Evolutionary conservation across 2,329 filamentous ascomycete species (phyloP).

Genomic region (Hymenoscyphus fructigenus): DNA sequence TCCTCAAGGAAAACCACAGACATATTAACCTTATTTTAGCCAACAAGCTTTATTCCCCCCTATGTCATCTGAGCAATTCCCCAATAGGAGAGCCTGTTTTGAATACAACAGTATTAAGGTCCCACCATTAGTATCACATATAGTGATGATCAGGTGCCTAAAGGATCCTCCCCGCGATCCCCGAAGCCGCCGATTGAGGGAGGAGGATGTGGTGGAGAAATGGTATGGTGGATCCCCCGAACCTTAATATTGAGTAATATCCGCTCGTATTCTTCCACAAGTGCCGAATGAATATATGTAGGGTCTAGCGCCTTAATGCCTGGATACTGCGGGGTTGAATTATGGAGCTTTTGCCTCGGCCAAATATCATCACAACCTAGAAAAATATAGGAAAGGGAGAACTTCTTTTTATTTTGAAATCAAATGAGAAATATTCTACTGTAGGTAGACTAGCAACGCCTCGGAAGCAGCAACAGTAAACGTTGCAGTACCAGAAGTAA

Average conservation of each 20-base stretch:
- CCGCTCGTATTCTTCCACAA: conserved; percentile 1
- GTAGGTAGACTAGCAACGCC: conserved; percentile 48
- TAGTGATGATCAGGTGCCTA: not conserved
- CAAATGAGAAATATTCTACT: not conserved
- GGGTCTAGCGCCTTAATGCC: not conserved
- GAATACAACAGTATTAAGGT: not conserved
- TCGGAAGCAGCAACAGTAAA: conserved; percentile 47
- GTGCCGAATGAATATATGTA: not conserved
- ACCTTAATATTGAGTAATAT: not conserved
- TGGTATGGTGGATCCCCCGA: not conserved
- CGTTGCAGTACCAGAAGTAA: conserved; percentile 39
- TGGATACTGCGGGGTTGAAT: not conserved
- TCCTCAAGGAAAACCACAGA: not conserved
- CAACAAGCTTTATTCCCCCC: not conserved
- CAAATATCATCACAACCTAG: not conserved
- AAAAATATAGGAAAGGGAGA: too few relatives aligned
- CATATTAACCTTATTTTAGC: not conserved
- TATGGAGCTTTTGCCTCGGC: not conserved
- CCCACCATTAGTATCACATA: not conserved
- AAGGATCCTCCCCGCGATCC: not conserved
- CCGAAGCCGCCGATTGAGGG: not conserved
- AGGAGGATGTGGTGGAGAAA: not conserved
- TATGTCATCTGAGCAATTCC: not conserved
- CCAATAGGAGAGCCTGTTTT: not conserved
- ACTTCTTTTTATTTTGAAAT: not conserved